Conservation (phyloP, 129 eudicot species). For the Logfia minima region DNA sequence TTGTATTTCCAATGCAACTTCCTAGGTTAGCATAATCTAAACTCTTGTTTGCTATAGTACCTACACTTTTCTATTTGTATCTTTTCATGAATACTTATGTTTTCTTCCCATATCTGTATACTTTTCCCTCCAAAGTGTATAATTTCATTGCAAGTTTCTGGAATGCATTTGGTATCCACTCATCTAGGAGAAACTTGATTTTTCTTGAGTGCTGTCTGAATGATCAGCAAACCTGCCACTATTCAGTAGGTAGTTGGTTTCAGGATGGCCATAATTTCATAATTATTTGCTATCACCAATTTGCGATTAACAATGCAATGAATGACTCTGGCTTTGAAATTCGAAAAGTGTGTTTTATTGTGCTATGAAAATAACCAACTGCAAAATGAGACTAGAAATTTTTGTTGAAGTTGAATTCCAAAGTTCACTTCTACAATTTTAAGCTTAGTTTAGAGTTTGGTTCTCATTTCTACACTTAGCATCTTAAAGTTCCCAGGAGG, state of each 20-base stretch:
- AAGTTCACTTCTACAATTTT: background rate
- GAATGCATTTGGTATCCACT: background rate
- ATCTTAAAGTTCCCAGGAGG: background rate
- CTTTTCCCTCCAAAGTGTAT: background rate
- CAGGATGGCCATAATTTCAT: background rate
- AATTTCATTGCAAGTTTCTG: background rate
- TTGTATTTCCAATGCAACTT: background rate
- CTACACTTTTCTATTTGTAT: background rate
- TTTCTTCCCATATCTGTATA: background rate
- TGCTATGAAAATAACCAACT: background rate
- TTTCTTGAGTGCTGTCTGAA: background rate
- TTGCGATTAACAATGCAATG: background rate
- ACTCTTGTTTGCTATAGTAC: background rate
- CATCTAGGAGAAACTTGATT: background rate
- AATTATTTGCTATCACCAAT: background rate
- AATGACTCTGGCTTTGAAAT: constrained; percentile 1
- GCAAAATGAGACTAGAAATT: constrained; percentile 1
- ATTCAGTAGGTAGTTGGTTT: background rate
- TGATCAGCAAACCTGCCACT: background rate
- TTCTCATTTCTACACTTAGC: background rate
- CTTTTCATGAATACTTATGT: background rate
- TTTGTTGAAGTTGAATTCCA: background rate
- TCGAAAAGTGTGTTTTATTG: background rate
- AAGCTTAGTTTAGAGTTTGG: constrained; percentile 2
- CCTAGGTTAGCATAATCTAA: background rate